Evolutionary conservation across 176 grass and related monocot species (phyloP).

Genomic region (Phoenix dactylifera): DNA sequence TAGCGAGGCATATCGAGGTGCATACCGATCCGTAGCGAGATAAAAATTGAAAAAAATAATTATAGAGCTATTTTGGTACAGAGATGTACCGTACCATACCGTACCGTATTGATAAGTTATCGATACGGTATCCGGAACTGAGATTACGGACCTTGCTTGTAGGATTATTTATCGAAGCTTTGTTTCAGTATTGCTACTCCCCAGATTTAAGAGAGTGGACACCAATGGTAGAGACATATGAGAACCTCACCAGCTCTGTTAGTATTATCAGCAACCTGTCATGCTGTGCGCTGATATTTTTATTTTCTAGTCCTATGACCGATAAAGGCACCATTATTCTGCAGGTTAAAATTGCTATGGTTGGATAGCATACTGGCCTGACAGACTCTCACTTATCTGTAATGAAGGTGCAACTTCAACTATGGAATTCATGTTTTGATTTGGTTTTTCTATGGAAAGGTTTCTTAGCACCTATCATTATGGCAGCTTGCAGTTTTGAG

Average conservation of each 20-base stretch:
- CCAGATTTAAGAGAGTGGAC: constrained; percentile 86
- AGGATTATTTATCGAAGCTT: constrained; percentile 5
- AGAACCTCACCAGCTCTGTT: constrained; percentile 66
- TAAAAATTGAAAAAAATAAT: no score
- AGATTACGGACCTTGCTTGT: no score
- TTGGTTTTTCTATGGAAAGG: background rate
- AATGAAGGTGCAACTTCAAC: constrained; percentile 47
- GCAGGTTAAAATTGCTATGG: no score
- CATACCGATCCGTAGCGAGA: no score
- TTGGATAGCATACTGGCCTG: no score
- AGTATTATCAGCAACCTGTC: constrained; percentile 24
- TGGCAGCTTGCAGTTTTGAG: background rate
- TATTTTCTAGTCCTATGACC: no score
- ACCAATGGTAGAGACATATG: constrained; percentile 73
- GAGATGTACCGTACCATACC: no score
- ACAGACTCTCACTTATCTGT: constrained; percentile 93
- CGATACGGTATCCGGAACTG: no score
- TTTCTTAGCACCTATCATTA: constrained; percentile 5
- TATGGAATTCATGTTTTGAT: background rate
- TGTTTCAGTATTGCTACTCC: constrained; percentile 39
- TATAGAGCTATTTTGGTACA: no score
- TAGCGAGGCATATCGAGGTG: no score
- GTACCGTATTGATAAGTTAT: no score
- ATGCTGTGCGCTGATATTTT: constrained; percentile 17
- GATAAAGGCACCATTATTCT: no score